These are phyloP conservation scores for Geranium incanum DNA, from an alignment of 441 rosid species.

Conservation along the genomic window DNA sequence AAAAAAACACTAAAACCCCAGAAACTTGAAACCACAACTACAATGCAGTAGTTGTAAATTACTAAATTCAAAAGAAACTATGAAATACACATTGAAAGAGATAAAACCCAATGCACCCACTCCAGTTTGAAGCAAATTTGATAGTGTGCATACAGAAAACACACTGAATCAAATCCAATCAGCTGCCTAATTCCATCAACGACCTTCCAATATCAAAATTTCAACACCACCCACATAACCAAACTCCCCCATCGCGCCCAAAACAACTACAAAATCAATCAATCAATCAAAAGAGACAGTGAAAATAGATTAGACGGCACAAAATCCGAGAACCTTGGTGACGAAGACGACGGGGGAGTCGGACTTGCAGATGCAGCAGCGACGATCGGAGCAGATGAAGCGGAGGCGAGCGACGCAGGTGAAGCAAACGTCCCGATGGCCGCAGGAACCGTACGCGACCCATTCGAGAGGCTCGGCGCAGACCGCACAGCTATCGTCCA, in stretches of 20 bases:
- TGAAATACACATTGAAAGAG: background rate
- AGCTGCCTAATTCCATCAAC: background rate
- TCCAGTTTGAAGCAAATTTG: background rate
- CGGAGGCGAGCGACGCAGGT: slow-evolving; percentile 94
- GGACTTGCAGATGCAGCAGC: slow-evolving; percentile 92
- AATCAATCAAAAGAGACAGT: background rate
- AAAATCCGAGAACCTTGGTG: slow-evolving; percentile 51
- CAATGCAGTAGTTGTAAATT: background rate
- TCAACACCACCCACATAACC: too few relatives aligned
- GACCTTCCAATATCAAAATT: too few relatives aligned
- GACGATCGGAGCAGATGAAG: slow-evolving; percentile 67
- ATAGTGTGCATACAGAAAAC: background rate
- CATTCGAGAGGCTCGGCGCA: slow-evolving; percentile 88
- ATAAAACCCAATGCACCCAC: background rate
- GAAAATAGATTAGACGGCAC: background rate
- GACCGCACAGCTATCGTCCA: slow-evolving; percentile 96
- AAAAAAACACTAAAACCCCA: background rate
- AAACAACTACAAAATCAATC: background rate
- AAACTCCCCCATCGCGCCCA: too few relatives aligned
- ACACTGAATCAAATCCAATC: background rate
- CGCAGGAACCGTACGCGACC: slow-evolving; percentile 91
- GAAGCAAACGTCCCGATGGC: slow-evolving; percentile 88
- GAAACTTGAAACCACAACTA: background rate
- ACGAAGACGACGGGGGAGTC: slow-evolving; percentile 52
- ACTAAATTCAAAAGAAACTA: background rate